Conservation (phyloP, 176 grass and related monocot genomes). For the Raddia distichophylla region DNA sequence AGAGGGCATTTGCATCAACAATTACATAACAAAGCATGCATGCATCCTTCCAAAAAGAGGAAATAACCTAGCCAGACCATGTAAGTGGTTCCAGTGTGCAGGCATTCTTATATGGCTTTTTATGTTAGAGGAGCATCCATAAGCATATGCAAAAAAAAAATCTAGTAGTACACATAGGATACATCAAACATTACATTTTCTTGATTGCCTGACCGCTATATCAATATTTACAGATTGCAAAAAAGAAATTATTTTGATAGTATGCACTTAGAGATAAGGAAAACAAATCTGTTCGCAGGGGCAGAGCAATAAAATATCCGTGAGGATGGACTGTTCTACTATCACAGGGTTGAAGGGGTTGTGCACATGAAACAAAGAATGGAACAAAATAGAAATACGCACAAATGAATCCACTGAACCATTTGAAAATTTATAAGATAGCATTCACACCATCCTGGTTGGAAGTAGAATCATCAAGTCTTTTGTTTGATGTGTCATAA, state of each 20-base stretch:
- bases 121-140: neutral
- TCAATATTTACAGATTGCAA: neutral
- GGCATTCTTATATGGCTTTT: neutral
- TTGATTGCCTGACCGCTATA: neutral
- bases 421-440: constrained; percentile 14
- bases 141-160: neutral
- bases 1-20: neutral
- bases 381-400: neutral
- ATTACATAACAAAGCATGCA: neutral
- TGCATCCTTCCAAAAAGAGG: neutral
- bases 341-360: constrained; percentile 4
- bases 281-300: neutral
- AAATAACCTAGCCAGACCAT: constrained; percentile 11
- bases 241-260: neutral
- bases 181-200: constrained; percentile 4
- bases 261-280: constrained; percentile 19
- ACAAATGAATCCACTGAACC: constrained; percentile 2
- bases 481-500: constrained; percentile 85
- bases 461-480: constrained; percentile 70
- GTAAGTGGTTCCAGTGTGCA: neutral
- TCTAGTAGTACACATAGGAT: neutral
- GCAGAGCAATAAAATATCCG: neutral
- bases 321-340: neutral
- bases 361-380: constrained; percentile 11
- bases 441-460: constrained; percentile 42